Evolutionary conservation across 495 filamentous ascomycete genomes (phyloP), one percentile per base, ranked within the genome.

Genomic region (Penicillium longicatenatum): DNA sequence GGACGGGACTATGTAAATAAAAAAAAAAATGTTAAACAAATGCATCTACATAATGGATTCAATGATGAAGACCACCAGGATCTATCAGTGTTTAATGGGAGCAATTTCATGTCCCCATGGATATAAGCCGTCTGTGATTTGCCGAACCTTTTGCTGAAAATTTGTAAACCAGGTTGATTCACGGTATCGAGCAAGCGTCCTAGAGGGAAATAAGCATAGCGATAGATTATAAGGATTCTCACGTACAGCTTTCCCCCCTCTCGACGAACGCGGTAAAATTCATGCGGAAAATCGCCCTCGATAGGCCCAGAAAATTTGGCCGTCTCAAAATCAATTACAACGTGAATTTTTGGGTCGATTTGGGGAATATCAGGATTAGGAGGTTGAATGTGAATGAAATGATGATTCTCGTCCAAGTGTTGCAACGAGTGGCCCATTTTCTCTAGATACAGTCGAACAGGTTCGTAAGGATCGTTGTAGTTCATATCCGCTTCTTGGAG

Each of bases 311-410:
- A 6, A 44, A 44, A 44, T 20, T 44, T 44, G 4, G 4, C 42
- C 12, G 4, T 44, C 21, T 44, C 42, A 44, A 44, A 44, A 44
- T 44, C 42, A 44, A 44, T 44, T 3, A 44, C n/a, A n/a, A 44
- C 42, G n/a, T 44, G 42, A 7, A 44, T 44, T 44, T 44, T 44
- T 14, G 42, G 42, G 6, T 44, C 12, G 42, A 22, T n/a, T 22
- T 44, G 42, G 6, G 42, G 42, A 44, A 44, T 44, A 6, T 44
- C 42, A 44, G 42, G 42, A 20, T 44, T 44, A 9, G 42, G 42
- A 44, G 42, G 42, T 44, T 44, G 42, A 19, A 44, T 44, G 12
- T 44, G 42, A 20, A 44, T 44, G 21, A 44, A 44, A 44, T 44
- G 42, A 44, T 44, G 42, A 44, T 44, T 44, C 6, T 44, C 42